Evolutionary conservation across 768 basidiomycete species (phyloP).

Genomic region (Pleurotus djamor): DNA sequence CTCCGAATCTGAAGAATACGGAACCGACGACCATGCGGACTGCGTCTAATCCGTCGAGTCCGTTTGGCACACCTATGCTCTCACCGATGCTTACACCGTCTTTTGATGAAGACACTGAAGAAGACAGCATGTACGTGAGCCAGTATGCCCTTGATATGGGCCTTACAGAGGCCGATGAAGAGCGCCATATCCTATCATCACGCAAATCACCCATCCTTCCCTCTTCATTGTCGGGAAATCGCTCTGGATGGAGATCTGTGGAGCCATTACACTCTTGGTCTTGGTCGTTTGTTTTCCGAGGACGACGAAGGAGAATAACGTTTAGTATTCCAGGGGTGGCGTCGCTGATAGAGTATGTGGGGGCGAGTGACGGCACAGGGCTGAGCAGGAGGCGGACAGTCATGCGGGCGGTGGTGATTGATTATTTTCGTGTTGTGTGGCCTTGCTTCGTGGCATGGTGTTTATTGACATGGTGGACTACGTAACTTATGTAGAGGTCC

Average conservation of each 20-base stretch:
- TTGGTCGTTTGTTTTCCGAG: conserved; percentile 54
- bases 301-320: conserved; percentile 53
- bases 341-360: conserved; percentile 10
- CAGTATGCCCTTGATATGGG: conserved; percentile 34
- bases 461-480: conserved; percentile 34
- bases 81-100: conserved; percentile 25
- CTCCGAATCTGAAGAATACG: conserved; percentile 26
- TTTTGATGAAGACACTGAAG: conserved; percentile 42
- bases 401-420: conserved; percentile 30
- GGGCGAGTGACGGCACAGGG: conserved; percentile 11
- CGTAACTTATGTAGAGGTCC: background rate
- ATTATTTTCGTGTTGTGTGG: conserved; percentile 37
- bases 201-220: conserved; percentile 11
- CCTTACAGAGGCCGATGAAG: conserved; percentile 24
- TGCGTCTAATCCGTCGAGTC: conserved; percentile 38
- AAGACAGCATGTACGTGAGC: conserved; percentile 50
- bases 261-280: conserved; percentile 32
- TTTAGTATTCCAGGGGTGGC: conserved; percentile 38
- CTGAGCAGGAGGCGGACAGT: conserved; percentile 23
- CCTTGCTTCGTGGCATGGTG: conserved; percentile 31
- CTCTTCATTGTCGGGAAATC: conserved; percentile 6
- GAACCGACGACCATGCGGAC: conserved; percentile 36
- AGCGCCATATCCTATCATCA: conserved; percentile 30
- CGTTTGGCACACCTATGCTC: conserved; percentile 34
- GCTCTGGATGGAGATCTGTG: conserved; percentile 5